phyloP scores from a whole-genome alignment of 129 eudicot genomes.

The Tagetes erecta region DNA sequence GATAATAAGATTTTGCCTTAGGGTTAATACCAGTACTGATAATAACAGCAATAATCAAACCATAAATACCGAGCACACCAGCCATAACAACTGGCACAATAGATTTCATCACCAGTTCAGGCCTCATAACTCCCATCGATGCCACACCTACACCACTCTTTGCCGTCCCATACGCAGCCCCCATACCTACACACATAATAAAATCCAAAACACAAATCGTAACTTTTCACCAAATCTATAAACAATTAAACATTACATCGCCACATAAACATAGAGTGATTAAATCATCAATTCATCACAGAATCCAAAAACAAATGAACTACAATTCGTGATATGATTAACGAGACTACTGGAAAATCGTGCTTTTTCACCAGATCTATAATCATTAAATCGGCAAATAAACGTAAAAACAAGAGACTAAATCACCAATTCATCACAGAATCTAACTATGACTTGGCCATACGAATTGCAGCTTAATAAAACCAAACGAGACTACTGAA shows the following conservation, averaged over 20 bases:
- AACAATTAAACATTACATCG: neutral
- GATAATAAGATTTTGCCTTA: slow-evolving; percentile 13
- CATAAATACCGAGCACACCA: slow-evolving; percentile 64
- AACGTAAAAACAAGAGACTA: too few relatives aligned
- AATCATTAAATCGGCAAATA: too few relatives aligned
- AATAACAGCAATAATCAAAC: slow-evolving; percentile 57
- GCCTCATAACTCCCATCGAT: slow-evolving; percentile 65
- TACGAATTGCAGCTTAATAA: neutral
- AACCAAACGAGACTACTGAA: neutral
- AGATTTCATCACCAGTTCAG: slow-evolving; percentile 64
- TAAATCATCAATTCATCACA: neutral
- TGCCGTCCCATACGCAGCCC: slow-evolving; percentile 8
- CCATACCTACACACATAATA: slow-evolving; percentile 45
- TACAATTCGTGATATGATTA: neutral
- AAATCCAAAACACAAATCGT: slow-evolving; percentile 16
- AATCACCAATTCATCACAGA: too few relatives aligned
- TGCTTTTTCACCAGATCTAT: too few relatives aligned
- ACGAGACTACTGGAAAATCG: too few relatives aligned
- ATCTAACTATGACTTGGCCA: neutral
- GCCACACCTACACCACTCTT: slow-evolving; percentile 69
- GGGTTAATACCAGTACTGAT: slow-evolving; percentile 75
- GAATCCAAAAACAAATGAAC: neutral
- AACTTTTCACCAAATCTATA: neutral
- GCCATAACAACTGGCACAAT: slow-evolving; percentile 69
- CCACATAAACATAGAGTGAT: neutral